These are phyloP conservation scores for Aspergillus fischeri DNA, from an alignment of 2,329 filamentous ascomycete species.

Conservation along the genomic window DNA sequence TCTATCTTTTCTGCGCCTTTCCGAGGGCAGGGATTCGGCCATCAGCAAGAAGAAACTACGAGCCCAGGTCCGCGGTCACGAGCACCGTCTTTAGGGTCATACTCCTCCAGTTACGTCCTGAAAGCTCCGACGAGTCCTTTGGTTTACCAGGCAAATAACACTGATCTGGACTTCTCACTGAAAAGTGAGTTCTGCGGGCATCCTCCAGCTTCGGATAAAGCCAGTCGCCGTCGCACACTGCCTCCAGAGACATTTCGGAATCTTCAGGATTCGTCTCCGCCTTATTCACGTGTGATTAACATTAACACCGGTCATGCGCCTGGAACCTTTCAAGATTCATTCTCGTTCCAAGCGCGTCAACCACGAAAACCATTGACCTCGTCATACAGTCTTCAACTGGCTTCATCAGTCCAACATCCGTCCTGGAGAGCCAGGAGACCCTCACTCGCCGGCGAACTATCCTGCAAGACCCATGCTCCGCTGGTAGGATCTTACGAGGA, in stretches of 20 bases:
- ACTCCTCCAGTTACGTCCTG: slow-evolving; percentile 75
- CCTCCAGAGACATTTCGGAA: slow-evolving; percentile 57
- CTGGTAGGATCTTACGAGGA: slow-evolving; percentile 99
- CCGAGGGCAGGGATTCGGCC: slow-evolving; percentile 14
- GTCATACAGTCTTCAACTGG: slow-evolving; percentile 47
- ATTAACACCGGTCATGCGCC: slow-evolving; percentile 42
- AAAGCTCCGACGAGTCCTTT: slow-evolving; percentile 89
- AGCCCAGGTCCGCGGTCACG: slow-evolving; percentile 33
- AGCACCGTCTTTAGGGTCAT: slow-evolving; percentile 63
- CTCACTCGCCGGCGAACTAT: slow-evolving; percentile 69
- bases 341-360: slow-evolving; percentile 73
- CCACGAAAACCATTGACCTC: slow-evolving; percentile 71
- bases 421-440: slow-evolving; percentile 53
- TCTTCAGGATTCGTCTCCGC: slow-evolving; percentile 42
- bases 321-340: slow-evolving; percentile 55
- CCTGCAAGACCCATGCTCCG: slow-evolving; percentile 79
- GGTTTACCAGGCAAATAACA: slow-evolving; percentile 81
- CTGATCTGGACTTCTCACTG: slow-evolving; percentile 64
- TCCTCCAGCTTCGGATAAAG: slow-evolving; percentile 43
- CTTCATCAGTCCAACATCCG: slow-evolving; percentile 40
- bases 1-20: slow-evolving; percentile 20
- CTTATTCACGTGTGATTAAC: slow-evolving; percentile 33
- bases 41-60: slow-evolving; percentile 11
- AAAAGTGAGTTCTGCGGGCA: slow-evolving; percentile 52
- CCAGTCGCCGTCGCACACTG: slow-evolving; percentile 66